Conservation (phyloP, 169 alveolate genomes). For the Perkinsus marinus region DNA sequence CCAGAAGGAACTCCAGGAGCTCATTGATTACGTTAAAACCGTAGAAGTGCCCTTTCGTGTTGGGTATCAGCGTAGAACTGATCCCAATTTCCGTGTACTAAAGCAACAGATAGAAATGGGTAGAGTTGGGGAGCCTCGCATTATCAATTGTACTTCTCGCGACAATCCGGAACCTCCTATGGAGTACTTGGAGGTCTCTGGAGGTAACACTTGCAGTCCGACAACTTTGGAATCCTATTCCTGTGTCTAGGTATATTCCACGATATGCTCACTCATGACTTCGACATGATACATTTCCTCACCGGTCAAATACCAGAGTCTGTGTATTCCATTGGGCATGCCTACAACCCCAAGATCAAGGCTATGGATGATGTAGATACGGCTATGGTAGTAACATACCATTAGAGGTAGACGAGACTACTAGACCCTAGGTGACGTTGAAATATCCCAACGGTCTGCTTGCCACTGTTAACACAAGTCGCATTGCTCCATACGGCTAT, state of each 20-base stretch:
- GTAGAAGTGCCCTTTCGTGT: neutral
- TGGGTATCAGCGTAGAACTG: neutral
- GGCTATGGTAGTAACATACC: neutral
- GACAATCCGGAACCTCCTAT: neutral
- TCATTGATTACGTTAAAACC: neutral
- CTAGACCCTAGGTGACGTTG: neutral
- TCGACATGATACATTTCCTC: neutral
- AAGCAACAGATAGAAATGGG: neutral
- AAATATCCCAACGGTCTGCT: neutral
- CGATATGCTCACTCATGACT: neutral
- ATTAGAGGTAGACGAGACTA: neutral
- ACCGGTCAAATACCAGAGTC: neutral
- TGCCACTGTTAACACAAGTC: neutral
- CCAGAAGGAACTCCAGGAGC: neutral
- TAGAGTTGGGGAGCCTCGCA: neutral
- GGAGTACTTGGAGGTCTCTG: neutral
- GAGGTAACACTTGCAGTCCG: neutral
- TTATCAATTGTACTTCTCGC: neutral
- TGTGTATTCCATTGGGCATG: neutral
- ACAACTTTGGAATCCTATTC: neutral
- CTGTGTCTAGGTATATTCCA: neutral
- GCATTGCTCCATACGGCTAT: neutral
- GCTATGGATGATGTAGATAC: neutral
- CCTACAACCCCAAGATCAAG: neutral
- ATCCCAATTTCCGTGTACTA: neutral